Conservation (phyloP, 2,329 filamentous ascomycete genomes). For the Elsinoe fawcettii region DNA sequence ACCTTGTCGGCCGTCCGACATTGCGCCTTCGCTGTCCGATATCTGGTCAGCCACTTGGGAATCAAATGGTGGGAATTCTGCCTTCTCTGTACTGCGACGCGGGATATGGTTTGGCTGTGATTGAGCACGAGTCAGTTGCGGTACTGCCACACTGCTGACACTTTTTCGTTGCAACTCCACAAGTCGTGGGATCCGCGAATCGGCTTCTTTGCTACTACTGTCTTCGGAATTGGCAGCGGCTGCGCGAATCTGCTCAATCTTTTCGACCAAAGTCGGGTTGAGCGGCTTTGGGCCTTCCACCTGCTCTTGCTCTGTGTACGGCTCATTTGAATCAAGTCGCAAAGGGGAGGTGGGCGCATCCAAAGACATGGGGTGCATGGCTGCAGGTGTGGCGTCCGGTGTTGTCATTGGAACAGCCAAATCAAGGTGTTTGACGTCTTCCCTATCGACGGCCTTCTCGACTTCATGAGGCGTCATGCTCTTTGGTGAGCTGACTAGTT, state of each 20-base stretch:
- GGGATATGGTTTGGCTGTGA: slow-evolving; percentile 40
- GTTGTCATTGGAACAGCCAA: slow-evolving; percentile 43
- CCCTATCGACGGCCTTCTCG: slow-evolving; percentile 35
- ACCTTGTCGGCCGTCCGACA: slow-evolving; percentile 8
- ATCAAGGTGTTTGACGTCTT: slow-evolving; percentile 55
- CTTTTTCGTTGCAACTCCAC: slow-evolving; percentile 28
- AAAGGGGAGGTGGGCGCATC: slow-evolving; percentile 1
- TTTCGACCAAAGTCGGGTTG: slow-evolving; percentile 30
- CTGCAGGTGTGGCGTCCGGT: slow-evolving; percentile 10
- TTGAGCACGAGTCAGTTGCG: slow-evolving; percentile 43
- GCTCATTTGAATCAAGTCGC: slow-evolving; percentile 5
- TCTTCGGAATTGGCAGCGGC: slow-evolving; percentile 22
- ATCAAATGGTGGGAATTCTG: slow-evolving; percentile 2
- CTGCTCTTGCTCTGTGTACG: slow-evolving; percentile 21
- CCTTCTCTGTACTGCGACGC: slow-evolving; percentile 19
- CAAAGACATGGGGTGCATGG: background rate
- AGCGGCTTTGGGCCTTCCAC: slow-evolving; percentile 30
- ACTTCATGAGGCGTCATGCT: slow-evolving; percentile 26
- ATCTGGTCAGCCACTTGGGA: slow-evolving; percentile 10
- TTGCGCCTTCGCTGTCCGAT: slow-evolving; percentile 8
- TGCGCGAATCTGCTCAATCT: slow-evolving; percentile 32
- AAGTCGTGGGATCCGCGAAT: slow-evolving; percentile 31
- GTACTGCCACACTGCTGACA: slow-evolving; percentile 28
- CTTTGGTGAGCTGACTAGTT: background rate
- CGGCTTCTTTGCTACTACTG: slow-evolving; percentile 22